phyloP scores from a whole-genome alignment of 2,329 filamentous ascomycete genomes.

The Fusarium paranaense region DNA sequence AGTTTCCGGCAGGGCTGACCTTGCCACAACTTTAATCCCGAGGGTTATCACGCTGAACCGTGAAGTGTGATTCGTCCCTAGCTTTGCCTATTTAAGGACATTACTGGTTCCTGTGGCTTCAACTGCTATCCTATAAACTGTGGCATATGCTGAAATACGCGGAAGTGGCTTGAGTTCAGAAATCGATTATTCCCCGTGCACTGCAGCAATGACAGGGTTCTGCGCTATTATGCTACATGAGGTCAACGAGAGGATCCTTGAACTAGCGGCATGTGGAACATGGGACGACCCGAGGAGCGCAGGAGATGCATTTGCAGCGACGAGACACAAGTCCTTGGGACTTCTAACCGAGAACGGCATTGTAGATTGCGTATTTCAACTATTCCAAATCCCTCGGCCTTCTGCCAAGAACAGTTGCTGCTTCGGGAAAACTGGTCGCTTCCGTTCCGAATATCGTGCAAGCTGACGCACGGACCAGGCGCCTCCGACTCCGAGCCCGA shows the following conservation, averaged over 20 bases:
- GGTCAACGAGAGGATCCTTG: slow-evolving; percentile 32
- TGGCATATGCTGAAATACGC: neutral
- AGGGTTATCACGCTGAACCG: neutral
- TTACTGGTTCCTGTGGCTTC: neutral
- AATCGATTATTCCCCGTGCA: neutral
- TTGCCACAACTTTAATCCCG: neutral
- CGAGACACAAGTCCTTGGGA: neutral
- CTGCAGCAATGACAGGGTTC: slow-evolving; percentile 34
- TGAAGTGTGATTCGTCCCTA: neutral
- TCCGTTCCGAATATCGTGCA: slow-evolving; percentile 27
- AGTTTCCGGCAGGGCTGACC: neutral
- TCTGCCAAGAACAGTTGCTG: slow-evolving; percentile 9
- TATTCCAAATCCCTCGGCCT: neutral
- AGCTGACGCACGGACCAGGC: slow-evolving; percentile 30
- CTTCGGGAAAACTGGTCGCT: slow-evolving; percentile 36
- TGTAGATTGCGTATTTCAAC: neutral
- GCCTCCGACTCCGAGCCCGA: slow-evolving; percentile 15
- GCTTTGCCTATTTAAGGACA: neutral
- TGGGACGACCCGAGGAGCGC: slow-evolving; percentile 8
- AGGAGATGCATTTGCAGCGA: neutral
- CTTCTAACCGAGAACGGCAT: neutral
- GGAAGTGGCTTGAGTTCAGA: neutral
- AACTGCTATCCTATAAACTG: neutral
- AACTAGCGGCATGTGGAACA: slow-evolving; percentile 27
- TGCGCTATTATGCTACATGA: slow-evolving; percentile 28